Base-by-base conservation (phyloP, 108 stramenopile genomes). In the Pseudonitzschia multiseries region DNA sequence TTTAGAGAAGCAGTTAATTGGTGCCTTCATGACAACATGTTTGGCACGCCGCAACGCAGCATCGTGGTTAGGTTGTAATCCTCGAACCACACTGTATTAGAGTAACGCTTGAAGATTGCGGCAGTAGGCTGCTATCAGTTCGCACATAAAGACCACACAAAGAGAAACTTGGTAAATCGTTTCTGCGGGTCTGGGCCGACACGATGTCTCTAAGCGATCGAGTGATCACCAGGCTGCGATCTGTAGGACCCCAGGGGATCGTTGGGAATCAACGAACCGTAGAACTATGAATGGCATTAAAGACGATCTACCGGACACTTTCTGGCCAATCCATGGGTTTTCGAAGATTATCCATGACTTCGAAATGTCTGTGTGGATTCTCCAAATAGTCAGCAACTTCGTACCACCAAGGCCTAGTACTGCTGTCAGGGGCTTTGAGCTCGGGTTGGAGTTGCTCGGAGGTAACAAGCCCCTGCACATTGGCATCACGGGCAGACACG, bases 341-440 rank as follows among this genome's bases (percentile, higher is more conserved):
- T 70, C 92, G 78, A 13, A 95, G 79, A 59, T 72, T 84, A 54
- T 95, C 83, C 91, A 95, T 93, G 68, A 81, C 72, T 42, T 81
- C 74, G 69, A 91, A 95, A 76, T 95, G 94, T 40, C 86, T 77
- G 75, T 89, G 87, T 0, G 95, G 95, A 70, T 92, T 86, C 72
- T 96, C 95, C 14, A 93, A 54, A 71, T 96, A 96, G 65, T 93
- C 92, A 15, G 88, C 95, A 26, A 92, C 87, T 73, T 96, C 90
- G 52, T 88, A 89, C 90, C 90, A 95, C 92, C 90, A 95, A 17
- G 89, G 81, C 53, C 92, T 77, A 44, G 52, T 77, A 8, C 53
- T 65, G 46, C 72, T 27, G 20, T 65, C 29, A 1, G 56, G 33
- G 18, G 43, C 27, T 24, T 57, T 44, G 4, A 22, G 33, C 15